Conservation (phyloP, 306 rosid genomes). For the Ammopiptanthus mongolicus region DNA sequence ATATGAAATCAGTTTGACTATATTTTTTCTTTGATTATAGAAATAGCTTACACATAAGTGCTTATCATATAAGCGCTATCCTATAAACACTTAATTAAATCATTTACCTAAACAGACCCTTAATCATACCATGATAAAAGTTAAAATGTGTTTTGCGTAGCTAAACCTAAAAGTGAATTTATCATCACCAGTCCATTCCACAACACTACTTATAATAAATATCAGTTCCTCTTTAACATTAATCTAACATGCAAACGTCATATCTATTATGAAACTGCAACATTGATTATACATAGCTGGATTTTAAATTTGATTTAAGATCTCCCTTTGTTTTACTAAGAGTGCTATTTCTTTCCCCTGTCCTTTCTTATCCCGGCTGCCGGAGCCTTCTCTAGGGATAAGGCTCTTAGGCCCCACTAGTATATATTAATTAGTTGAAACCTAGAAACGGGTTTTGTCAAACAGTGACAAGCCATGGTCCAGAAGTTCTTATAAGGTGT, state of each 20-base stretch:
- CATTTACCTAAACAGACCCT: too few species aligned
- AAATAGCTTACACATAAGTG: too few species aligned
- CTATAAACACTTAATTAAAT: too few species aligned
- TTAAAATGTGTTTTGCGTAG: neutral
- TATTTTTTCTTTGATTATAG: too few species aligned
- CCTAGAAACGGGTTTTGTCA: conserved; percentile 14
- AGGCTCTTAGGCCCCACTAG: neutral
- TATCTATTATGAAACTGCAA: neutral
- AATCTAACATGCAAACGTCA: neutral
- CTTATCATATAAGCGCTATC: too few species aligned
- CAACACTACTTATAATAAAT: neutral
- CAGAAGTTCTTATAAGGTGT: neutral
- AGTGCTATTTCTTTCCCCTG: neutral
- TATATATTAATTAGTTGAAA: conserved; percentile 25
- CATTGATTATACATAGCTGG: conserved; percentile 1
- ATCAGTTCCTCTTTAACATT: conserved; percentile 5
- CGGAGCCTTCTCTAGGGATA: neutral
- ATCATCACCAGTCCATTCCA: neutral
- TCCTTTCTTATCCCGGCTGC: neutral
- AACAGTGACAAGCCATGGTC: conserved; percentile 16
- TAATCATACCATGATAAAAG: neutral
- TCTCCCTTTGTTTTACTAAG: neutral
- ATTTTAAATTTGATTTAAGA: neutral
- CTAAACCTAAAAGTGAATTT: neutral
- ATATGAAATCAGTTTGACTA: too few species aligned